Evolutionary conservation across 371 early-diverging fungal species (phyloP).

Genomic region (Actinomucor elegans): DNA sequence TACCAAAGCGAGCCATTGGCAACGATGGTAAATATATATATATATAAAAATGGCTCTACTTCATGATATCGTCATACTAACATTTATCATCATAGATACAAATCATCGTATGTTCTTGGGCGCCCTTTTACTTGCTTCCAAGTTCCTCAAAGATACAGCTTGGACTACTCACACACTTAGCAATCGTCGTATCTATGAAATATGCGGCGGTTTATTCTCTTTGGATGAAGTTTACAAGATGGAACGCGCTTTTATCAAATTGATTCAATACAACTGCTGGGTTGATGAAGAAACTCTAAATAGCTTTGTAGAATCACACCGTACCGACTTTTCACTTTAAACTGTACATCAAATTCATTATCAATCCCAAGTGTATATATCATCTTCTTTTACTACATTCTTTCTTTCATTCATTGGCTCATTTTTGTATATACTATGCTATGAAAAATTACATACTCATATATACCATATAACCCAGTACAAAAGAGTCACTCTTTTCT

Average conservation of each 20-base stretch:
- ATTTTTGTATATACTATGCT: no score
- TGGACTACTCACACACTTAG: constrained; percentile 51
- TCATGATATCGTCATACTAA: not conserved
- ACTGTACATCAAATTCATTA: not conserved
- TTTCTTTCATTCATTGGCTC: not conserved
- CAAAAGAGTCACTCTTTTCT: no score
- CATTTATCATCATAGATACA: constrained; percentile 24
- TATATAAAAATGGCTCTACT: not conserved
- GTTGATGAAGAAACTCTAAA: constrained; percentile 38
- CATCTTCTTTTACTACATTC: no score
- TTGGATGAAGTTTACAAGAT: constrained; percentile 37
- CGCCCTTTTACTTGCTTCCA: constrained; percentile 70
- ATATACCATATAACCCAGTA: no score
- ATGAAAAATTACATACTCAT: no score
- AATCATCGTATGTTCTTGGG: constrained; percentile 80
- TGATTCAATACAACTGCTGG: constrained; percentile 47
- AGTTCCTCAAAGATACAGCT: constrained; percentile 69
- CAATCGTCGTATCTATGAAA: constrained; percentile 35
- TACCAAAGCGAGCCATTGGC: constrained; percentile 41
- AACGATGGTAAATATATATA: constrained; percentile 37
- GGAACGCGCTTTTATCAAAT: constrained; percentile 43
- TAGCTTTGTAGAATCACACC: constrained; percentile 31
- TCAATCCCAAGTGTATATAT: not conserved
- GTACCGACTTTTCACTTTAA: constrained; percentile 38
- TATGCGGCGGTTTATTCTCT: constrained; percentile 38